These are phyloP conservation scores for Pseudopithomyces maydicus DNA, from an alignment of 2,329 filamentous ascomycete species.

Conservation along the genomic window DNA sequence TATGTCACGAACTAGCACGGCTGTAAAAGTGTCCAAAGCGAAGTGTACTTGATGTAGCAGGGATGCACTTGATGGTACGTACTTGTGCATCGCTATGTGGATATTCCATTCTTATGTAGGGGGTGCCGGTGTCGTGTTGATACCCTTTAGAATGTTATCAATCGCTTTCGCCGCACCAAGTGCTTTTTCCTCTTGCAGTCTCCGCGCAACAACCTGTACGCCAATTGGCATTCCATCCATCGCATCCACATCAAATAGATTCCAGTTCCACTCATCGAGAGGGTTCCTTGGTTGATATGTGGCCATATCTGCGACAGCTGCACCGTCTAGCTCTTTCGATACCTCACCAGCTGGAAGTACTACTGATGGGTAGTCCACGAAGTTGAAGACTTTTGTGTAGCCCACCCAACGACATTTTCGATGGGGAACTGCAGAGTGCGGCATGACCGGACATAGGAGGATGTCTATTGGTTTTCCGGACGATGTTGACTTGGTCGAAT, in stretches of 20 bases:
- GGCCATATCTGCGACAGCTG: conserved; percentile 32
- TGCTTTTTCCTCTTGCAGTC: conserved; percentile 46
- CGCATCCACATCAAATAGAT: conserved; percentile 38
- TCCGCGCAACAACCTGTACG: conserved; percentile 43
- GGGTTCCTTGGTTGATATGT: conserved; percentile 55
- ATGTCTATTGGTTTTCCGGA: conserved; percentile 60
- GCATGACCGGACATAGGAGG: conserved; percentile 63
- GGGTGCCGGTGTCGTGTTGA: no score
- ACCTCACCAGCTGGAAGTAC: conserved; percentile 61
- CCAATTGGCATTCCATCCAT: conserved; percentile 46
- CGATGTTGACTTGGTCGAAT: conserved; percentile 46
- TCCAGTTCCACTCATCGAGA: conserved; percentile 59
- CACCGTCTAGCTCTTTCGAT: conserved; percentile 45
- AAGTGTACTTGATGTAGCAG: no score
- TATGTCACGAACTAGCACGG: no score
- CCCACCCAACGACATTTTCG: conserved; percentile 55
- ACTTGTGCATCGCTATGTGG: no score
- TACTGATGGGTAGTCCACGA: conserved; percentile 65
- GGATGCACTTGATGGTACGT: no score
- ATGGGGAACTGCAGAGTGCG: conserved; percentile 62
- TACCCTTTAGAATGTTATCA: conserved; percentile 20
- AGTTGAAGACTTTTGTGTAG: conserved; percentile 67
- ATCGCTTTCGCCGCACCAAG: conserved; percentile 42
- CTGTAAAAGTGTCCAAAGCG: no score
- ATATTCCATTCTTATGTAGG: no score